Conservation (phyloP, 257 asterid species). For the Solanum virginianum region DNA sequence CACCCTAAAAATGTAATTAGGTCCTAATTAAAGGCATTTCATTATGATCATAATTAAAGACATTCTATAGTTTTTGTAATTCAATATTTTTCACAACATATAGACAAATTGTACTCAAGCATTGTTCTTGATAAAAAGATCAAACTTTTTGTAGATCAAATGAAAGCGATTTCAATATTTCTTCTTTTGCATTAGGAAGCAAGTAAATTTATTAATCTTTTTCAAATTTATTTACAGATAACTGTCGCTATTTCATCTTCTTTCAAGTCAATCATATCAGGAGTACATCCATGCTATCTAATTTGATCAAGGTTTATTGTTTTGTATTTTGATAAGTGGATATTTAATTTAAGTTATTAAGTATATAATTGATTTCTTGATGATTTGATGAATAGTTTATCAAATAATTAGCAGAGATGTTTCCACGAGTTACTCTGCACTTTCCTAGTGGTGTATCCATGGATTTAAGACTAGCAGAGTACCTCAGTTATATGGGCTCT, state of each 20-base stretch:
- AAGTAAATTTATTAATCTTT: not conserved
- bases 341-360: not conserved
- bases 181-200: not conserved
- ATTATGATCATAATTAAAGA: no score
- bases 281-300: constrained; percentile 52
- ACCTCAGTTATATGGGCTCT: constrained; percentile 46
- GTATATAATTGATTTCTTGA: not conserved
- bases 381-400: constrained; percentile 4
- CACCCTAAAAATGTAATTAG: not conserved
- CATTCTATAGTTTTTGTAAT: no score
- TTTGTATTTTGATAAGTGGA: not conserved
- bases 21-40: not conserved
- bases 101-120: not conserved
- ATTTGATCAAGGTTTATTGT: constrained; percentile 39
- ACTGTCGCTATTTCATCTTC: constrained; percentile 46
- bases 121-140: no score
- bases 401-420: constrained; percentile 44
- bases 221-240: constrained; percentile 13
- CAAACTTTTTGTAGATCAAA: not conserved
- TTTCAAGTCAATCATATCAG: constrained; percentile 26
- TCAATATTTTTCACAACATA: no score
- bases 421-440: constrained; percentile 51
- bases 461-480: constrained; percentile 50
- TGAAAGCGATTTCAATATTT: not conserved
- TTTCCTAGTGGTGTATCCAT: constrained; percentile 64